phyloP scores from a whole-genome alignment of 306 rosid species.

The Begonia masoniana region DNA sequence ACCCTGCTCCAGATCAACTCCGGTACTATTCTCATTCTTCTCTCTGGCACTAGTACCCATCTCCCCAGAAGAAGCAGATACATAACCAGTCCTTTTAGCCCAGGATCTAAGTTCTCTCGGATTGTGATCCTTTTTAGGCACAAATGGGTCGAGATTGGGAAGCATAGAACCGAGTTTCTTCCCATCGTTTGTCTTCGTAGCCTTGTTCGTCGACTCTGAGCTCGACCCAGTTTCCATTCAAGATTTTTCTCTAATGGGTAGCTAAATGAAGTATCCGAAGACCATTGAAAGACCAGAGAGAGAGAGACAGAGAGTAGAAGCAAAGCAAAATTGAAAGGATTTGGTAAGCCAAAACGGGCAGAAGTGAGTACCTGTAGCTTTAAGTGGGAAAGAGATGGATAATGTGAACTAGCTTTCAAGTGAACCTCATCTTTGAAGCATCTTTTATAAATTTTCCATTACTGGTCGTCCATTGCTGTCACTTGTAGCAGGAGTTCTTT shows the following conservation, averaged over 20 bases:
- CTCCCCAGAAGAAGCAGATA: conserved; percentile 63
- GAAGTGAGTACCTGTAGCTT: background rate
- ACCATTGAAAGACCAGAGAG: background rate
- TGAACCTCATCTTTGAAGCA: conserved; percentile 7
- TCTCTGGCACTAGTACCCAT: conserved; percentile 42
- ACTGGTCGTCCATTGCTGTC: background rate
- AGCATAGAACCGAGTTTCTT: conserved; percentile 19
- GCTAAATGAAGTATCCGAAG: conserved; percentile 8
- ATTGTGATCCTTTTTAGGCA: conserved; percentile 48
- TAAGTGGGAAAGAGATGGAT: conserved; percentile 4
- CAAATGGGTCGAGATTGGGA: conserved; percentile 47
- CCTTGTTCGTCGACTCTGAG: conserved; percentile 16
- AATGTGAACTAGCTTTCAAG: background rate
- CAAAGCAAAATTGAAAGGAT: conserved; percentile 23
- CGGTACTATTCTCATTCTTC: conserved; percentile 27
- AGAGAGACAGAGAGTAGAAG: conserved; percentile 25
- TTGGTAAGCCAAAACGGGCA: conserved; percentile 3
- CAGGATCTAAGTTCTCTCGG: conserved; percentile 72
- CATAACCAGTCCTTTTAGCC: conserved; percentile 91
- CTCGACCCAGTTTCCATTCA: conserved; percentile 46
- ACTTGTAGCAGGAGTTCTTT: background rate
- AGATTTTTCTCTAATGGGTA: conserved; percentile 14
- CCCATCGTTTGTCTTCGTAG: conserved; percentile 16
- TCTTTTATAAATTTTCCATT: background rate
- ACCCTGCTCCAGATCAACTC: conserved; percentile 40